These are phyloP conservation scores for Neodidymelliopsis sp. DNA, from an alignment of 2,329 filamentous ascomycete species.

Conservation along the genomic window DNA sequence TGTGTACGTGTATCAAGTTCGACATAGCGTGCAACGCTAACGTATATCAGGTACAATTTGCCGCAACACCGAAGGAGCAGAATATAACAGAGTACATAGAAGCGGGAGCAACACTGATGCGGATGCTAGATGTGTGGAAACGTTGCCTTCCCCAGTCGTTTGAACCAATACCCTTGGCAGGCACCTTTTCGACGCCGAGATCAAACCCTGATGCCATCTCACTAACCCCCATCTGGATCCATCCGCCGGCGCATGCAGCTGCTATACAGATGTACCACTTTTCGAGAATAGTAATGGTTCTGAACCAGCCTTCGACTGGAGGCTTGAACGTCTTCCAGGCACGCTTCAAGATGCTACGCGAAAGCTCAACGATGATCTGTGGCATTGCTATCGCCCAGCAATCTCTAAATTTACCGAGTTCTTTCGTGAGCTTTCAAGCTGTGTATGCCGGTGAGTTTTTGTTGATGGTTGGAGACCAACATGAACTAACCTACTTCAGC, in stretches of 20 bases:
- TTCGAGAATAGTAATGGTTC: slow-evolving; percentile 60
- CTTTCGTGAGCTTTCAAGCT: slow-evolving; percentile 41
- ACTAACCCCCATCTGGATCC: slow-evolving; percentile 37
- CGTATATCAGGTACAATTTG: slow-evolving; percentile 57
- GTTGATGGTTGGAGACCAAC: background rate
- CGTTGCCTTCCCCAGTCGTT: slow-evolving; percentile 53
- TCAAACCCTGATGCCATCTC: slow-evolving; percentile 7
- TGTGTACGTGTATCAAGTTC: slow-evolving; percentile 60
- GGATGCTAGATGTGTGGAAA: slow-evolving; percentile 61
- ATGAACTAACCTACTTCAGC: slow-evolving; percentile 14
- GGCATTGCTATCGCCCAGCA: slow-evolving; percentile 58
- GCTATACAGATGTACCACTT: slow-evolving; percentile 62
- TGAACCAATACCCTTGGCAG: slow-evolving; percentile 48
- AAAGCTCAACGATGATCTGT: slow-evolving; percentile 58
- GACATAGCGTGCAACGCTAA: slow-evolving; percentile 47
- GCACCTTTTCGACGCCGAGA: slow-evolving; percentile 16
- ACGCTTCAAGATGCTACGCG: slow-evolving; percentile 54
- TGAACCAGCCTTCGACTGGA: slow-evolving; percentile 60
- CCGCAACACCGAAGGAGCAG: slow-evolving; percentile 57
- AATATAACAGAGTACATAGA: slow-evolving; percentile 51
- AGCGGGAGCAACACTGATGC: slow-evolving; percentile 55
- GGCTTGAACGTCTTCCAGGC: slow-evolving; percentile 58
- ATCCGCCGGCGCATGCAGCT: slow-evolving; percentile 47
- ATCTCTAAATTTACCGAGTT: slow-evolving; percentile 35
- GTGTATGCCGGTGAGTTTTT: slow-evolving; percentile 39